Evolutionary conservation across 352 stramenopile genomes (phyloP).

Genomic region (Blastocystis sp.): DNA sequence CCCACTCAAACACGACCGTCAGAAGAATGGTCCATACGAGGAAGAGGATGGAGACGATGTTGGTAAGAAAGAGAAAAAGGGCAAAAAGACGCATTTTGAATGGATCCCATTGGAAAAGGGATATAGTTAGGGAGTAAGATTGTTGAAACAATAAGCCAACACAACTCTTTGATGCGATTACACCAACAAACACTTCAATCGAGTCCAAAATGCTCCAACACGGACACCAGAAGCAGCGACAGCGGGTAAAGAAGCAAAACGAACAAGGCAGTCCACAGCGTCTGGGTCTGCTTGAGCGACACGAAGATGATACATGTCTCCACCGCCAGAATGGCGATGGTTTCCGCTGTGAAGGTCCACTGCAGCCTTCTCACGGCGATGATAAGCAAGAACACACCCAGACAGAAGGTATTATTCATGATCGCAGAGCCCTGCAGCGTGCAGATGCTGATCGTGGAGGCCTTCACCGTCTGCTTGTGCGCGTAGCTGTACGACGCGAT

Average conservation of each 20-base stretch:
- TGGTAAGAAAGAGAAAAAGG: neutral
- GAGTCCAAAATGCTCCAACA: slow-evolving; percentile 83
- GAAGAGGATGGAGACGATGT: neutral
- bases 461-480: slow-evolving; percentile 79
- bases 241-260: slow-evolving; percentile 80
- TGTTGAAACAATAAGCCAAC: too few species aligned
- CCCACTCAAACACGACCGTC: neutral
- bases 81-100: neutral
- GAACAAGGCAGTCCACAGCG: slow-evolving; percentile 69
- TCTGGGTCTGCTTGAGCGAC: slow-evolving; percentile 73
- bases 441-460: slow-evolving; percentile 57
- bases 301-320: slow-evolving; percentile 72
- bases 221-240: slow-evolving; percentile 78
- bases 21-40: neutral
- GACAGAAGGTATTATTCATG: slow-evolving; percentile 99
- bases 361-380: slow-evolving; percentile 78
- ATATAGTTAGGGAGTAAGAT: too few species aligned
- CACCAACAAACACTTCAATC: slow-evolving; percentile 59
- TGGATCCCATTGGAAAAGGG: neutral
- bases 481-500: slow-evolving; percentile 92
- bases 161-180: neutral
- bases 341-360: slow-evolving; percentile 94
- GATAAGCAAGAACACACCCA: slow-evolving; percentile 89
- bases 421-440: slow-evolving; percentile 80
- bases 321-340: slow-evolving; percentile 85